These are phyloP conservation scores for Mortierella antarctica DNA, from an alignment of 192 early-diverging fungal species.

Conservation along the genomic window DNA sequence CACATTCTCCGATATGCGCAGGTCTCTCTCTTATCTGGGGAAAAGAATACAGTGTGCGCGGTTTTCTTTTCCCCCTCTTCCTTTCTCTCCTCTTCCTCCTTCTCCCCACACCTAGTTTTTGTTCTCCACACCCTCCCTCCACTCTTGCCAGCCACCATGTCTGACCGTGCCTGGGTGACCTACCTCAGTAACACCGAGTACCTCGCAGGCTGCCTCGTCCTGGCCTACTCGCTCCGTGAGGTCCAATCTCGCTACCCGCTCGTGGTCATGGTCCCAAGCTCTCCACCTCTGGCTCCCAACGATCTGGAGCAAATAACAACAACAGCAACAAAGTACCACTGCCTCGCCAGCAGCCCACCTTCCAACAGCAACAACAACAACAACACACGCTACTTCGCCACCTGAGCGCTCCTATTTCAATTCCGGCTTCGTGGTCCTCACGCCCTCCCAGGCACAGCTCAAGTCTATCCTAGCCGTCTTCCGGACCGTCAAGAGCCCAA, in stretches of 20 bases:
- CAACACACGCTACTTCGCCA: too few species aligned
- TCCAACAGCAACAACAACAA: background rate
- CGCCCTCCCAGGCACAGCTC: constrained; percentile 38
- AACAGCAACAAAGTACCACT: background rate
- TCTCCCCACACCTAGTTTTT: background rate
- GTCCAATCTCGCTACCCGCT: constrained; percentile 19
- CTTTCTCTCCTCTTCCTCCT: background rate
- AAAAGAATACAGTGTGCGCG: too few species aligned
- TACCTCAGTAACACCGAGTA: constrained; percentile 9
- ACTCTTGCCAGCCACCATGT: background rate
- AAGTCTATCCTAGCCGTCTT: constrained; percentile 37
- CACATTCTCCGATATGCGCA: too few species aligned
- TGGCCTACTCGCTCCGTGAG: constrained; percentile 21
- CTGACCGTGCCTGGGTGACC: constrained; percentile 8
- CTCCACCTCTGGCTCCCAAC: background rate
- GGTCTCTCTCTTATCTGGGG: too few species aligned
- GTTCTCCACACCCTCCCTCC: background rate
- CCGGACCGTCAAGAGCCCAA: constrained; percentile 11
- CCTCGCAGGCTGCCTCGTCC: constrained; percentile 15
- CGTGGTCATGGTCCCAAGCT: constrained; percentile 18
- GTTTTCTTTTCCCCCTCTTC: background rate
- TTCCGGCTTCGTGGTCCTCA: constrained; percentile 59
- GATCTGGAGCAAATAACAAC: background rate
- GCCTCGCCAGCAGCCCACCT: background rate
- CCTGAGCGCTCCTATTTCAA: constrained; percentile 57